Evolutionary conservation across 2,329 filamentous ascomycete genomes (phyloP).

Genomic region (Pseudogymnoascus sp.): DNA sequence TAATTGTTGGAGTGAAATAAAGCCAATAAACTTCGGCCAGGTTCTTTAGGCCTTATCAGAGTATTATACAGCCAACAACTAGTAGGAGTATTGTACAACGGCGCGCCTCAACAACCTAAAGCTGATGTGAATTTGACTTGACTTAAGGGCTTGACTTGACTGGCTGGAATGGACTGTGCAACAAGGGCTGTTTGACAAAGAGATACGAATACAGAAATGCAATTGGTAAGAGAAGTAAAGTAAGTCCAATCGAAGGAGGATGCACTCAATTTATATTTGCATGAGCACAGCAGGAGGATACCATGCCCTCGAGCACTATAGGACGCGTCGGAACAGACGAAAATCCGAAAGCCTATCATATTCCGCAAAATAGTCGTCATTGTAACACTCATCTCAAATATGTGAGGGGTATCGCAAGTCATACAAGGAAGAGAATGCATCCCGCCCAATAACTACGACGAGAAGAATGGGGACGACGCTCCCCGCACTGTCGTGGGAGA

Average conservation of each 20-base stretch:
- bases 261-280: conserved; percentile 7
- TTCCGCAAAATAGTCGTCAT: neutral
- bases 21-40: neutral
- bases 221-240: neutral
- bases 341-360: conserved; percentile 4
- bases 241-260: neutral
- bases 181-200: neutral
- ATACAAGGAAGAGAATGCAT: neutral
- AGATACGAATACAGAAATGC: neutral
- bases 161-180: neutral
- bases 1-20: neutral
- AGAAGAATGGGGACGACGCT: neutral
- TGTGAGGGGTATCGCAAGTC: neutral
- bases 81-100: neutral
- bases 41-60: neutral
- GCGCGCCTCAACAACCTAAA: neutral
- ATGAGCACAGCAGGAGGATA: neutral
- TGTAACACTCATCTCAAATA: conserved; percentile 1
- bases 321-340: neutral
- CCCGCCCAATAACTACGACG: neutral
- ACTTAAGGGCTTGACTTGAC: neutral
- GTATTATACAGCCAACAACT: neutral
- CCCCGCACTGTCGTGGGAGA: neutral
- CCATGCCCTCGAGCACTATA: neutral
- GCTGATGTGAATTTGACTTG: neutral